Evolutionary conservation across 768 basidiomycete species (phyloP).

Genomic region (Hygrocybe coccinea): DNA sequence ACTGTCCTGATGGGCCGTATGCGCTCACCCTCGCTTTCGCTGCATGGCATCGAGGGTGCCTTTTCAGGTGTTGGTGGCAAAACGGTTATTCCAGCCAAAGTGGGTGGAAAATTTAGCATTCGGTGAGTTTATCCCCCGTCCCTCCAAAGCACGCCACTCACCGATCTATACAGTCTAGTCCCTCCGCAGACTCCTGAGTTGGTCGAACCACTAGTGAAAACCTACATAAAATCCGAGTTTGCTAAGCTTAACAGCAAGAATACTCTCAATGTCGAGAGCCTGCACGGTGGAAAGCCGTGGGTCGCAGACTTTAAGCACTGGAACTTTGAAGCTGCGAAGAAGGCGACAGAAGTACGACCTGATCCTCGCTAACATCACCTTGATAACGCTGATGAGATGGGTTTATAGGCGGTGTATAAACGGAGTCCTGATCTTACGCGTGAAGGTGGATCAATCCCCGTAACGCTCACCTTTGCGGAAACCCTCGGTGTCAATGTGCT

Average conservation of each 20-base stretch:
- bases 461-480: constrained; percentile 91
- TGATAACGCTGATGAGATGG: constrained; percentile 1
- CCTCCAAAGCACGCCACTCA: not conserved
- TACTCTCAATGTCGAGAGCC: constrained; percentile 61
- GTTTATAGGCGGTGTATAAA: constrained; percentile 52
- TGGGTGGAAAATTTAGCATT: constrained; percentile 90
- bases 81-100: constrained; percentile 92
- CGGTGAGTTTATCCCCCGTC: constrained; percentile 47
- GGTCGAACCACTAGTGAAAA: constrained; percentile 64
- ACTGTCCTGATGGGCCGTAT: constrained; percentile 87
- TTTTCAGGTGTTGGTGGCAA: constrained; percentile 79
- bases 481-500: constrained; percentile 81
- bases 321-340: constrained; percentile 87
- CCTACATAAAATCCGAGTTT: constrained; percentile 74
- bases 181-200: constrained; percentile 80
- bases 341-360: constrained; percentile 67
- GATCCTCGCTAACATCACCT: constrained; percentile 1
- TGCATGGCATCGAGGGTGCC: constrained; percentile 96
- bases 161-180: constrained; percentile 50
- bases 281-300: constrained; percentile 89
- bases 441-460: constrained; percentile 93
- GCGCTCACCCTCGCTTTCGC: constrained; percentile 80
- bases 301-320: constrained; percentile 80
- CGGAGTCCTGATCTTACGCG: constrained; percentile 77
- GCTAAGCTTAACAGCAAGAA: constrained; percentile 83